A percentile compares a stretch with the other conserved stretches of the same genome.
Evolutionary conservation across 2,329 filamentous ascomycete species (phyloP).

Genomic region (Epicoccum sorghinum): DNA sequence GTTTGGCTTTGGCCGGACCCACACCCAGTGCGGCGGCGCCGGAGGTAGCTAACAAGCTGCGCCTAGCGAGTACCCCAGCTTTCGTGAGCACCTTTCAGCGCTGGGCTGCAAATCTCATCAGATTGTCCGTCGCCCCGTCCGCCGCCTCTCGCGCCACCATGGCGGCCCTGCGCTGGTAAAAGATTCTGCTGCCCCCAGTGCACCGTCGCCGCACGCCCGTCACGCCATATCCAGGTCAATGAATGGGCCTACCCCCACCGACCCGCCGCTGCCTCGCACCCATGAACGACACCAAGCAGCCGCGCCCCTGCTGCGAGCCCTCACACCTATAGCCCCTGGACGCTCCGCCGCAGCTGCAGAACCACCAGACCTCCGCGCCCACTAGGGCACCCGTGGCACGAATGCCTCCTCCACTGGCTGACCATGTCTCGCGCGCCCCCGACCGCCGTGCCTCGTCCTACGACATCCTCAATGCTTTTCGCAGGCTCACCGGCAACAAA

Average conservation of each 20-base stretch:
- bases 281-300: constrained; percentile 13
- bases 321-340: constrained; percentile 5
- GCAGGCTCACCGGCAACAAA: constrained; percentile 43
- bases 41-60: not conserved
- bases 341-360: constrained; percentile 2
- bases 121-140: not conserved
- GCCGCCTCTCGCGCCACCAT: not conserved
- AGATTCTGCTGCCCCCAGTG: not conserved
- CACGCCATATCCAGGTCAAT: not conserved
- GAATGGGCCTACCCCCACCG: constrained; percentile 5
- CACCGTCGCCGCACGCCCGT: not conserved
- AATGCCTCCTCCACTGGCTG: constrained; percentile 46
- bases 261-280: constrained; percentile 1
- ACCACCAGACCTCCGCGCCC: not conserved
- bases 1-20: constrained; percentile 19
- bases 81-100: not conserved
- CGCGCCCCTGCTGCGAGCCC: constrained; percentile 21
- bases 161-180: not conserved
- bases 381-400: constrained; percentile 22
- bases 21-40: not conserved
- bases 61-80: constrained; percentile 15
- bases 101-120: not conserved
- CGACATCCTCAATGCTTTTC: constrained; percentile 47
- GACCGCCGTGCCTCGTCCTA: constrained; percentile 48
- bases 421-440: constrained; percentile 46